Conservation (phyloP, 352 stramenopile species). For the Phytophthora melonis region DNA sequence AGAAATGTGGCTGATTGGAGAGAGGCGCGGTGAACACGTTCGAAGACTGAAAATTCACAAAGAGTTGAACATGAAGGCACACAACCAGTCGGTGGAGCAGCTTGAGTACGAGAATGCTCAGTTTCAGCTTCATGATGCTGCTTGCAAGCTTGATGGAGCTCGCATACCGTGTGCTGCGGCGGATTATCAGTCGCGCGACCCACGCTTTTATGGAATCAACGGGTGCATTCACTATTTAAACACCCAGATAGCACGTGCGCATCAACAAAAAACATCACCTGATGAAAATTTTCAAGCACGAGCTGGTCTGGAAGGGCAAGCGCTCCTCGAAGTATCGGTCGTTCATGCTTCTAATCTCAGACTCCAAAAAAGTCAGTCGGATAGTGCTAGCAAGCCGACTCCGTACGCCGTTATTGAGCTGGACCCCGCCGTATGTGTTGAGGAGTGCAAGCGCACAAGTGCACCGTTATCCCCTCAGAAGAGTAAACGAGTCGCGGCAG, state of each 20-base stretch:
- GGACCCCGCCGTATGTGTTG: slow-evolving; percentile 59
- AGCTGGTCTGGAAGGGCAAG: slow-evolving; percentile 62
- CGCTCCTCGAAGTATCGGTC: slow-evolving; percentile 68
- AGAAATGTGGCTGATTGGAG: slow-evolving; percentile 61
- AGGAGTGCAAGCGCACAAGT: slow-evolving; percentile 62
- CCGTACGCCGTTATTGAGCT: slow-evolving; percentile 75
- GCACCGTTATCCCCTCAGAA: slow-evolving; percentile 56
- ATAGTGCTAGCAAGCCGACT: slow-evolving; percentile 40
- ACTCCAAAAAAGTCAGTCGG: slow-evolving; percentile 27
- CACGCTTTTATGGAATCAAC: slow-evolving; percentile 85
- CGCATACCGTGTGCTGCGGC: slow-evolving; percentile 69
- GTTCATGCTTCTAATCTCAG: slow-evolving; percentile 46
- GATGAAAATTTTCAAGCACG: slow-evolving; percentile 72
- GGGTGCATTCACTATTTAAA: slow-evolving; percentile 80
- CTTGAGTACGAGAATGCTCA: slow-evolving; percentile 77
- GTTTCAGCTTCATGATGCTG: slow-evolving; percentile 65
- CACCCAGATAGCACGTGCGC: slow-evolving; percentile 62
- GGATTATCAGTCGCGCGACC: slow-evolving; percentile 68
- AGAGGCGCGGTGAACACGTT: slow-evolving; percentile 63
- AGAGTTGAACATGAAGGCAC: slow-evolving; percentile 61
- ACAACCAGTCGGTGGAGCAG: slow-evolving; percentile 69
- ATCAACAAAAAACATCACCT: slow-evolving; percentile 58
- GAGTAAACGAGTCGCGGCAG: slow-evolving; percentile 54
- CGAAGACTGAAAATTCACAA: slow-evolving; percentile 64
- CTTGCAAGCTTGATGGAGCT: slow-evolving; percentile 75